Evolutionary conservation across 306 rosid species (phyloP), one percentile per base, ranked within the genome.

Genomic region (Hippophae rhamnoides): DNA sequence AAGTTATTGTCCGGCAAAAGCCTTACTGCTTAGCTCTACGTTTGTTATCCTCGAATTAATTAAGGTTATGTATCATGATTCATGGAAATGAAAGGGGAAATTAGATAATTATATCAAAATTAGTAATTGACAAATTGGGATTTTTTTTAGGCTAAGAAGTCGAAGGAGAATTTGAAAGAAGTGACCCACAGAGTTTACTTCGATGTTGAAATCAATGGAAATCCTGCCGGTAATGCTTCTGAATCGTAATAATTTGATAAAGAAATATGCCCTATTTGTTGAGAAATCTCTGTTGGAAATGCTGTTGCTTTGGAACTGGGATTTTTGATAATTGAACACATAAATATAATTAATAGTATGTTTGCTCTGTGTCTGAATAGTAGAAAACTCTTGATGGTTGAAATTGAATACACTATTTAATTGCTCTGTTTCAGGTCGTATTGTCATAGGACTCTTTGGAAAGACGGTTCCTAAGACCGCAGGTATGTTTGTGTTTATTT

Each of bases 391-490:
- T 12, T 43, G 40, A 6, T 59, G 1, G 11, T 8, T 41, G 40
- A 41, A 58, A 11, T 14, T 40, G 40, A 18, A 41, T 56, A 58
- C 14, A 51, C 12, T 56, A 66, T 56, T 58, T 47, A 59, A 12
- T 72, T 14, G 3, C 26, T 64, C 58, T 62, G 45, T 64, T 79
- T 48, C 90, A 92, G 99, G 99, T 64, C 99, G 96, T 43, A 26
- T 92, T 69, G 88, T 72, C n/a, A 85, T 92, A 5, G 99, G 99
- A 43, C 90, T 92, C 26, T 92, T 26, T 18, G 99, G 99, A 60
- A 92, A 88, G 83, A 40, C 96, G 10, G 99, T 92, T 67, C 96
- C 99, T n/a, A 88, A 92, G 80, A 92, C 99, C 11, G 95, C 71
- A 61, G 99, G 99, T 92, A 58, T 47, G 75, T 61, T 64, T 12